Evolutionary conservation across 2,329 filamentous ascomycete species (phyloP), one percentile per base, ranked within the genome.

Genomic region (Penicillium fuscoglaucum): DNA sequence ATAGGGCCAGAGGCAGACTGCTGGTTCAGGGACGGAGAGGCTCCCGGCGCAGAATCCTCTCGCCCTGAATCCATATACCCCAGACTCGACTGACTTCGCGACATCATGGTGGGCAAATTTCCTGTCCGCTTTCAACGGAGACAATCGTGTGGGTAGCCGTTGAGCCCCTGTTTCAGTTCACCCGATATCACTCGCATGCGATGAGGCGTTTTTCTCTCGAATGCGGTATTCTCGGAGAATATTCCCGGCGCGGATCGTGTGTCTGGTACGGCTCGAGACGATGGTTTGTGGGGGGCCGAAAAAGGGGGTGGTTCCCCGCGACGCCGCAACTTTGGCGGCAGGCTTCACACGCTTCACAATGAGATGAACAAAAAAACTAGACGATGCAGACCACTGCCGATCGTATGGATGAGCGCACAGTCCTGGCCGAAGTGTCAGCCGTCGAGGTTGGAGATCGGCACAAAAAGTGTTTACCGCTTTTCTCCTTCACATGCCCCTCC

Each of bases 1-100:
- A 85, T 80, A n/a, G 84, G 80, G 24, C 80, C 78, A 13, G 77
- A 70, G 2, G 70, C 58, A 5, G 70, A 60, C 50, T 65, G 70
- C 46, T 69, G 70, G 21, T 63, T 64, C 19, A 66, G 58, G n/a
- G 70, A 67, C 43, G 73, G 69, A 29, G 70, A 74, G 6, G 58
- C 58, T 3, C 68, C 72, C n/a, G 71, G 54, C 7, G 64, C 60
- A 21, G 68, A 61, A 44, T 76, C 74, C 21, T 76, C 72, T 57
- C 66, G 70, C 49, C 53, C 65, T 8, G 67, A 56, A 52, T 75
- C 74, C 57, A 72, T 50, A 48, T 68, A 73, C 39, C 72, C 73
- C 62, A 76, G 56, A 58, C 74, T 75, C 28, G 74, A 75, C 65
- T 76, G 74, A 58, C 73, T 76, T 66, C 74, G 68, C 35, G 72